A percentile compares a stretch with the other conserved stretches of the same genome.
These are phyloP conservation scores for Chaetothyriales sp. DNA, from an alignment of 2,329 filamentous ascomycete species.

Conservation along the genomic window DNA sequence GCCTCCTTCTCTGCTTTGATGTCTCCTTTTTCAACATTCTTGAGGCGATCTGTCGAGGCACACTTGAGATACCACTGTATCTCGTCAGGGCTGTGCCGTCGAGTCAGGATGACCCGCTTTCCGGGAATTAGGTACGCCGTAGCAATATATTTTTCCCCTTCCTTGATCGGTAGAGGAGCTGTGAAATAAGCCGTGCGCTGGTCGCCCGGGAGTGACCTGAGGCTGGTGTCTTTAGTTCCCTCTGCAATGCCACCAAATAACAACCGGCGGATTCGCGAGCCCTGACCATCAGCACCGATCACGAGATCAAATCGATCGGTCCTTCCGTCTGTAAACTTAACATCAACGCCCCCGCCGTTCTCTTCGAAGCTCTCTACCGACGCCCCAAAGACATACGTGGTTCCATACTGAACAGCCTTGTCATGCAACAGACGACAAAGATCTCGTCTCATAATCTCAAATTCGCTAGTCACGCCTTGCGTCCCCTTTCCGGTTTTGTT, in stretches of 20 bases:
- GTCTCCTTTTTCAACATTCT: constrained; percentile 21
- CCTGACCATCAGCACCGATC: constrained; percentile 22
- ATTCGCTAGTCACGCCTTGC: constrained; percentile 33
- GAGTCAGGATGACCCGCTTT: constrained; percentile 28
- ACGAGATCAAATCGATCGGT: constrained; percentile 19
- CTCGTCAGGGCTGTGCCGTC: constrained; percentile 26
- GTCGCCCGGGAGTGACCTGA: constrained; percentile 12
- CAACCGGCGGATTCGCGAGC: constrained; percentile 16
- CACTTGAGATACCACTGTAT: constrained; percentile 29
- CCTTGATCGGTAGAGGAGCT: constrained; percentile 20
- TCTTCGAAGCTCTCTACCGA: constrained; percentile 20
- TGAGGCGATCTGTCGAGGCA: constrained; percentile 18
- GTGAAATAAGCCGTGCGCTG: constrained; percentile 27
- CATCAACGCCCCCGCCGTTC: constrained; percentile 9
- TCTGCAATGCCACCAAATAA: constrained; percentile 10
- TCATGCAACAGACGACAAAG: constrained; percentile 34
- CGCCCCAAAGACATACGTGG: constrained; percentile 23
- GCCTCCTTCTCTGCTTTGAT: constrained; percentile 28
- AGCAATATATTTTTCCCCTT: constrained; percentile 25
- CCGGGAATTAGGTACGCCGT: constrained; percentile 27
- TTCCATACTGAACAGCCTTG: constrained; percentile 11
- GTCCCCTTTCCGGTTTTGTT: constrained; percentile 25
- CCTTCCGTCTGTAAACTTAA: constrained; percentile 18
- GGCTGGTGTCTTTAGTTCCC: constrained; percentile 13
- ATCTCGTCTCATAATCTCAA: constrained; percentile 44